Conservation (phyloP, 352 stramenopile genomes). For the Pythium vanterpoolii region DNA sequence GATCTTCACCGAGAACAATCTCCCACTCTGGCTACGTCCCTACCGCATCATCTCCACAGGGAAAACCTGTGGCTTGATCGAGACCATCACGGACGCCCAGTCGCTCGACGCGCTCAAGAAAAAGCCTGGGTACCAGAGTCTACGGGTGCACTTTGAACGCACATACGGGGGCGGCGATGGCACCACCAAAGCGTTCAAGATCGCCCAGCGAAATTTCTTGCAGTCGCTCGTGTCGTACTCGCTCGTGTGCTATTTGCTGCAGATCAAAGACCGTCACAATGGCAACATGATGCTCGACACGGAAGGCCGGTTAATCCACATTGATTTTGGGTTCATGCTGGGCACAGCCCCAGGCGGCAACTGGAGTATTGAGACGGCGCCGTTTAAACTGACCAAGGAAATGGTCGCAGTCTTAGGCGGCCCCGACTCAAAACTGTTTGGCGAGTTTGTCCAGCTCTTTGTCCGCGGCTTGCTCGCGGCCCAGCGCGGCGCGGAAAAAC, state of each 20-base stretch:
- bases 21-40: constrained; percentile 93
- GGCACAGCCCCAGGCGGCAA: constrained; percentile 89
- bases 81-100: constrained; percentile 96
- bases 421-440: constrained; percentile 80
- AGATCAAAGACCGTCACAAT: constrained; percentile 98
- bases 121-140: constrained; percentile 85
- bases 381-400: constrained; percentile 98
- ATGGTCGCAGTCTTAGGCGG: constrained; percentile 96
- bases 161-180: constrained; percentile 87
- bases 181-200: constrained; percentile 49
- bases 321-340: constrained; percentile 97
- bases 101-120: constrained; percentile 99
- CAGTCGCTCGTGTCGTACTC: constrained; percentile 87
- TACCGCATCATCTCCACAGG: constrained; percentile 97
- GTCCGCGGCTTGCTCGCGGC: constrained; percentile 71
- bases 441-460: constrained; percentile 86
- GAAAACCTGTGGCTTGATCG: constrained; percentile 89
- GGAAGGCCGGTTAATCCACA: constrained; percentile 96
- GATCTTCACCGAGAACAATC: constrained; percentile 92
- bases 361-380: constrained; percentile 95
- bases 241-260: constrained; percentile 95
- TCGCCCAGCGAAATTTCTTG: constrained; percentile 76
- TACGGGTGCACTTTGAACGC: constrained; percentile 93
- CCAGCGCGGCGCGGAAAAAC: constrained; percentile 61
- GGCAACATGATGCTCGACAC: constrained; percentile 97